Evolutionary conservation across 805 yeast species (phyloP).

Genomic region (Zygoascus biomembranicola): DNA sequence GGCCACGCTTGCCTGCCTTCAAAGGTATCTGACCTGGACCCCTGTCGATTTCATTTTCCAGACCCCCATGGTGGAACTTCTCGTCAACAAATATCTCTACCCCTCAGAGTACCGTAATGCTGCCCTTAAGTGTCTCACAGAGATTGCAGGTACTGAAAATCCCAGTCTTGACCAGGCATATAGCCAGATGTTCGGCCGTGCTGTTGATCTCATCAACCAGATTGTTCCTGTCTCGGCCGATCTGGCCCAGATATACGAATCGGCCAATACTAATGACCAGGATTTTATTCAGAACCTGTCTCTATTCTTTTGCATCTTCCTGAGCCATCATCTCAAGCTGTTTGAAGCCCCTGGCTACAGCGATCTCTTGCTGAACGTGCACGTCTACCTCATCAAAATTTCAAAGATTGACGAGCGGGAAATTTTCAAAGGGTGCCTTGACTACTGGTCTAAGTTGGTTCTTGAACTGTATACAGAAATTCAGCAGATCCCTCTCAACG

Average conservation of each 20-base stretch:
- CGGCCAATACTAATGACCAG: conserved; percentile 78
- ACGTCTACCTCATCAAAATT: conserved; percentile 71
- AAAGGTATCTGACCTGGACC: conserved; percentile 90
- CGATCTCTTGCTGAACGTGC: conserved; percentile 60
- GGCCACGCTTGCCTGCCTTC: conserved; percentile 74
- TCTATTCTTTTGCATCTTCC: conserved; percentile 79
- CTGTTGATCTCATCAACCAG: conserved; percentile 59
- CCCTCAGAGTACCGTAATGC: conserved; percentile 75
- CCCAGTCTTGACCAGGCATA: conserved; percentile 48
- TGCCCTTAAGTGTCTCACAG: conserved; percentile 87
- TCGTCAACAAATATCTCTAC: conserved; percentile 67
- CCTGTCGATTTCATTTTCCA: conserved; percentile 86
- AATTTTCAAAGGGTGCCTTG: conserved; percentile 88
- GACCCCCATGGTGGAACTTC: conserved; percentile 64
- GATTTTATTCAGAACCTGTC: conserved; percentile 93
- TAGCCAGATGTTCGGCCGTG: conserved; percentile 56
- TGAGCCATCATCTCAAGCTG: conserved; percentile 64
- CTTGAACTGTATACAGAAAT: conserved; percentile 75
- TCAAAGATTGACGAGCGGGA: conserved; percentile 94
- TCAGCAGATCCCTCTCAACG: conserved; percentile 65
- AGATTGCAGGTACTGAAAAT: conserved; percentile 63
- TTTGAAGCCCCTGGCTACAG: conserved; percentile 41
- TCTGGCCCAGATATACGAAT: conserved; percentile 59
- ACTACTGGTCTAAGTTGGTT: conserved; percentile 90
- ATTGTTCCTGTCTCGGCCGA: conserved; percentile 71